Percentiles rank a stretch among this genome's conserved stretches.
Conservation (phyloP, 805 yeast genomes). For the Maudiozyma pseudohumilis region DNA sequence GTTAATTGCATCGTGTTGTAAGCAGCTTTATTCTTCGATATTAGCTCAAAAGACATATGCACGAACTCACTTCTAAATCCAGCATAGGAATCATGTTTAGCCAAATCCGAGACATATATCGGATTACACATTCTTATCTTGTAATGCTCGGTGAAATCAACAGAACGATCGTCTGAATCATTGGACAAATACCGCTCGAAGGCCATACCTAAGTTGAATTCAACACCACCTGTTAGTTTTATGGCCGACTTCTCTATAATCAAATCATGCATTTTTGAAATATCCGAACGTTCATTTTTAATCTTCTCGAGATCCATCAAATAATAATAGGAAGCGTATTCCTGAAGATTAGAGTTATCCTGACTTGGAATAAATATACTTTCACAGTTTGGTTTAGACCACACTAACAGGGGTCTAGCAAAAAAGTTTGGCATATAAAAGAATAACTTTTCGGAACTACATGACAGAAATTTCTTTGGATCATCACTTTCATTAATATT, state of each 20-base stretch:
- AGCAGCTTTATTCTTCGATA: constrained; percentile 33
- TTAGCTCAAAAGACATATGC: constrained; percentile 55
- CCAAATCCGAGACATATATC: constrained; percentile 34
- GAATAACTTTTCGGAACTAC: constrained; percentile 49
- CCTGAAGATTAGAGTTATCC: constrained; percentile 32
- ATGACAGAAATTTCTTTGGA: constrained; percentile 56
- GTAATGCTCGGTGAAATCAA: constrained; percentile 49
- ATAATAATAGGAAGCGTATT: constrained; percentile 42
- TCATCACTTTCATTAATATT: constrained; percentile 56
- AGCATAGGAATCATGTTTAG: constrained; percentile 64
- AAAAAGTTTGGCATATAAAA: constrained; percentile 73
- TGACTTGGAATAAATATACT: constrained; percentile 39
- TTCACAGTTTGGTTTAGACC: constrained; percentile 44
- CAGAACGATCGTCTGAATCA: constrained; percentile 31
- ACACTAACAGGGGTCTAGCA: constrained; percentile 41
- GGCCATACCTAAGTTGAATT: constrained; percentile 46
- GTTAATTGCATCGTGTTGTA: constrained; percentile 71
- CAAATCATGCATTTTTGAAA: constrained; percentile 15
- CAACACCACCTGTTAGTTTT: constrained; percentile 50
- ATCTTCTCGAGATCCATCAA: constrained; percentile 26
- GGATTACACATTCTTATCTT: constrained; percentile 52
- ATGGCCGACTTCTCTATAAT: constrained; percentile 46
- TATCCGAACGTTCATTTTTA: constrained; percentile 12
- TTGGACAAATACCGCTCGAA: constrained; percentile 38
- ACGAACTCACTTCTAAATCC: constrained; percentile 77